These are phyloP conservation scores for Cyberlindnera maclurae DNA, from an alignment of 805 yeast species.

Conservation along the genomic window DNA sequence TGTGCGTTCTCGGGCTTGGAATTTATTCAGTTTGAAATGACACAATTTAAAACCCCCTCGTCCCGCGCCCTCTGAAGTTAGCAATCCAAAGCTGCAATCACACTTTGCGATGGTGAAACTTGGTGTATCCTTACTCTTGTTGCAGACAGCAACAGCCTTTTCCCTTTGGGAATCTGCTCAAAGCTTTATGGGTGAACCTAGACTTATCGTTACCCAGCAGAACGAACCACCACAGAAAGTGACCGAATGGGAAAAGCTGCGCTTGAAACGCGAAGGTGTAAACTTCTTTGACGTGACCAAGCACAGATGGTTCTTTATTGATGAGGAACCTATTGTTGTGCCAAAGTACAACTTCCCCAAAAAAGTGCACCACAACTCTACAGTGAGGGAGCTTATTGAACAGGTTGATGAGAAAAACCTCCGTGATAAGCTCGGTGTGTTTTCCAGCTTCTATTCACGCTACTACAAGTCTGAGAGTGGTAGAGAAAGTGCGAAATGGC, in stretches of 20 bases:
- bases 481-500: slow-evolving; percentile 62
- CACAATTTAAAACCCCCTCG: no score
- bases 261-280: slow-evolving; percentile 38
- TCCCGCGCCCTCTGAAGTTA: neutral
- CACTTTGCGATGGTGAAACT: no score
- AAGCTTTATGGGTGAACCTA: neutral
- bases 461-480: slow-evolving; percentile 74
- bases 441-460: slow-evolving; percentile 68
- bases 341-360: slow-evolving; percentile 45
- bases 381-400: slow-evolving; percentile 35
- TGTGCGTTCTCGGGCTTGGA: no score
- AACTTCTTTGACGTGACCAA: slow-evolving; percentile 62
- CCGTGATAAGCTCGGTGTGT: slow-evolving; percentile 47
- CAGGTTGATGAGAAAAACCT: slow-evolving; percentile 41
- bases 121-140: no score
- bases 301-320: slow-evolving; percentile 21
- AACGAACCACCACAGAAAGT: slow-evolving; percentile 22
- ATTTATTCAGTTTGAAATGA: no score
- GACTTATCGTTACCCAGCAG: slow-evolving; percentile 14
- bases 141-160: no score
- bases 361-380: slow-evolving; percentile 27
- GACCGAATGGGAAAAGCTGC: slow-evolving; percentile 37
- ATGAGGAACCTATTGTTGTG: slow-evolving; percentile 17
- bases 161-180: no score
- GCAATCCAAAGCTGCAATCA: neutral